Conservation (phyloP, 1,284 basidiomycete genomes). For the Phellinidium pouzarii region DNA sequence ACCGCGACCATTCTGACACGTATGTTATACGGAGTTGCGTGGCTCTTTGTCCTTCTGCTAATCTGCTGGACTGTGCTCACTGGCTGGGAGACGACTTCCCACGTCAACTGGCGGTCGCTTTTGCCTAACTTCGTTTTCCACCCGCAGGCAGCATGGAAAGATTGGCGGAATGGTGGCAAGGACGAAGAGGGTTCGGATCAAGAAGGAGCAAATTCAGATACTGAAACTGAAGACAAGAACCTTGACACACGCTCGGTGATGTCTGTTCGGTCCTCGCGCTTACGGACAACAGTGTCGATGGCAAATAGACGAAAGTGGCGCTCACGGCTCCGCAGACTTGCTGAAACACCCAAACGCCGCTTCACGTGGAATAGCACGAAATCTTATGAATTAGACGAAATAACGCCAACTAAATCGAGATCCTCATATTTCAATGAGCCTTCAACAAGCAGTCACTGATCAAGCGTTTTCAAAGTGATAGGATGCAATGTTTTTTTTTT, state of each 20-base stretch:
- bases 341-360: not conserved
- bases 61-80: conserved; percentile 13
- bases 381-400: not conserved
- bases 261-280: not conserved
- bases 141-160: not conserved
- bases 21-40: conserved; percentile 8
- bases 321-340: not conserved
- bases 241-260: not conserved
- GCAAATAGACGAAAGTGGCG: not conserved
- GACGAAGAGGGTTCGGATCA: not conserved
- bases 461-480: no score
- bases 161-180: not conserved
- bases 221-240: not conserved
- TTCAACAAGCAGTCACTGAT: no score
- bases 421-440: not conserved
- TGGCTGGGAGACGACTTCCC: conserved; percentile 13
- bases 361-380: not conserved
- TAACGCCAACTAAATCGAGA: not conserved
- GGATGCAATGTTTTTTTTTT: no score
- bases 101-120: conserved; percentile 1
- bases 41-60: conserved; percentile 11
- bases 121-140: not conserved
- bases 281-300: not conserved
- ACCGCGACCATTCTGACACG: not conserved
- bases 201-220: not conserved